These are phyloP conservation scores for Macrocybe gigantea DNA, from an alignment of 768 basidiomycete genomes.

Conservation along the genomic window DNA sequence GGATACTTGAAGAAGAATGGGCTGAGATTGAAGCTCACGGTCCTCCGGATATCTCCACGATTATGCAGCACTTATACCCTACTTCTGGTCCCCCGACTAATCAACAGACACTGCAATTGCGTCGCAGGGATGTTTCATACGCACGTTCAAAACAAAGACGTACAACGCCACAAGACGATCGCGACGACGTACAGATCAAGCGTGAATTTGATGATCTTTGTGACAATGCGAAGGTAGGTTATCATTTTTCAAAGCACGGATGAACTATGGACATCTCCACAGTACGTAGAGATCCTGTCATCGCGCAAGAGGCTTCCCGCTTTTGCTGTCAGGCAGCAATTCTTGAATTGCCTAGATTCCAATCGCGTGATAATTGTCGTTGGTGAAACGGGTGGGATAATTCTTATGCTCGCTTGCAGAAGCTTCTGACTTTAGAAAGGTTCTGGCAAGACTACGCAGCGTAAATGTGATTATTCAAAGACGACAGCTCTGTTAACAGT, in stretches of 20 bases:
- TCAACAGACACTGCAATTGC: background rate
- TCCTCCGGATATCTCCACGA: slow-evolving; percentile 68
- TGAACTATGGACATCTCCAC: background rate
- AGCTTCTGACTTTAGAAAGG: slow-evolving; percentile 30
- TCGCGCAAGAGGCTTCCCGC: slow-evolving; percentile 68
- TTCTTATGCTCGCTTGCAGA: background rate
- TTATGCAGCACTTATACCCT: slow-evolving; percentile 56
- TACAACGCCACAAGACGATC: slow-evolving; percentile 3
- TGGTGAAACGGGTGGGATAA: slow-evolving; percentile 75
- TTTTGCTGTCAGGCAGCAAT: slow-evolving; percentile 57
- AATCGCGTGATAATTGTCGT: slow-evolving; percentile 78
- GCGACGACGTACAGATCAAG: slow-evolving; percentile 44
- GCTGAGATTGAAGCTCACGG: slow-evolving; percentile 58
- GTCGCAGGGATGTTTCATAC: background rate
- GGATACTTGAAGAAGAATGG: slow-evolving; percentile 68
- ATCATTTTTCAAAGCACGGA: background rate
- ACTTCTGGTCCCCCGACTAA: too few species aligned
- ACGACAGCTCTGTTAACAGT: background rate
- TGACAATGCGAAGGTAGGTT: slow-evolving; percentile 29
- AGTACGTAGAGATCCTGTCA: slow-evolving; percentile 53
- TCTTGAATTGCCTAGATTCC: slow-evolving; percentile 50
- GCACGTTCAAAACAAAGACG: background rate
- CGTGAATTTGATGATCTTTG: slow-evolving; percentile 45
- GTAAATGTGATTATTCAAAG: slow-evolving; percentile 28
- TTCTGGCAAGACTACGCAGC: slow-evolving; percentile 88